Conservation (phyloP, 805 yeast species). For the Saitoella complicata region DNA sequence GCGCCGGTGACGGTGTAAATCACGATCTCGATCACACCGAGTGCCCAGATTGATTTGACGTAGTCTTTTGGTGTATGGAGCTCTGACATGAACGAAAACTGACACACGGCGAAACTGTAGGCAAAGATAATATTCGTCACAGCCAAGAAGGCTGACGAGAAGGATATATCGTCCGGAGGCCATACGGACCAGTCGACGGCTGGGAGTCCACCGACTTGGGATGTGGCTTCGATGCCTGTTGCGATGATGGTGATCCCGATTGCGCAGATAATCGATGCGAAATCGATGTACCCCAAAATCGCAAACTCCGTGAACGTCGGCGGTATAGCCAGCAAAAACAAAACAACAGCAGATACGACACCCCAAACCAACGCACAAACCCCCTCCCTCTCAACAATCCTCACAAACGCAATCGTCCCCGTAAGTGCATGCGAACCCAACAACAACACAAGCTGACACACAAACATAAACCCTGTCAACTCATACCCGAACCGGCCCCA, state of each 20-base stretch:
- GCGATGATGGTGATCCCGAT: background rate
- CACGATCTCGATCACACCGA: background rate
- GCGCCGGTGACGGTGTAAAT: slow-evolving; percentile 30
- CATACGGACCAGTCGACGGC: background rate
- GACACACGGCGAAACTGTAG: background rate
- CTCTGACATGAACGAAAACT: background rate
- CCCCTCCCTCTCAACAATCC: background rate
- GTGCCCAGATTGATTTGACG: background rate
- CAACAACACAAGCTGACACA: background rate
- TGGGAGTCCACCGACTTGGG: background rate
- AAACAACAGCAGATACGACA: background rate
- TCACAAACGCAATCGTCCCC: background rate
- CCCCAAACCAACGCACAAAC: background rate
- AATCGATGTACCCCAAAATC: background rate
- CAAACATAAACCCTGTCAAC: background rate
- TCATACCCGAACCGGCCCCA: background rate
- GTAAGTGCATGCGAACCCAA: background rate
- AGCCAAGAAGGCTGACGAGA: background rate
- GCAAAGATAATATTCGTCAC: background rate
- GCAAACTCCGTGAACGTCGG: background rate
- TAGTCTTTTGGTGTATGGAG: background rate
- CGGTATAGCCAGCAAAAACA: background rate
- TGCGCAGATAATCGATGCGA: background rate
- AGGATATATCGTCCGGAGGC: background rate
- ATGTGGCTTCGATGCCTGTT: background rate